Evolutionary conservation across 1,284 basidiomycete genomes (phyloP), one percentile per base, ranked within the genome.

Genomic region (Sphagnurus paluster): DNA sequence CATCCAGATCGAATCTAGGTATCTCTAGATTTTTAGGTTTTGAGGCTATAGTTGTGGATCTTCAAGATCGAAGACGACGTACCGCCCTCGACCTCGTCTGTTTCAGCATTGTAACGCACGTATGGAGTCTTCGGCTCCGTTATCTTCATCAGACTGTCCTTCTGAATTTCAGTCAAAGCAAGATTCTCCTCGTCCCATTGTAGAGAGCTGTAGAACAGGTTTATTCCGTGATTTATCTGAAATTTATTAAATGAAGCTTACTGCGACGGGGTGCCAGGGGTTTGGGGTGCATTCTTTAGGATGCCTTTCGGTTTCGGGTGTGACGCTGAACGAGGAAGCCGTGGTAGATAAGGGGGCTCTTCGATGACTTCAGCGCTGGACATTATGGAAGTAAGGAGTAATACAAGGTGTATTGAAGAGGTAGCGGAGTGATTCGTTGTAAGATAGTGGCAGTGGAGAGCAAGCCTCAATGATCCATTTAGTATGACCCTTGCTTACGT

Each of bases 71-170:
- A n/a, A 37, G 26, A 11, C 28, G 32, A 76, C 87, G 57, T 41
- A 88, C 89, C 82, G 60, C 85, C 80, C 66, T 91, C 88, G 35
- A 93, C 70, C 46, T 81, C 78, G 63, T 94, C 92, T 33, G 87
- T 88, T 65, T 89, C 84, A 0, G 90, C 80, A 58, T 94, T 90
- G 66, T 94, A 93, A 52, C 90, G 76, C 42, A 96, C 92, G 67
- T 88, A 96, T 0, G 93, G 93, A n/a, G 93, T 96, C 79, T 96
- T 96, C 41, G 93, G 93, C 63, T 96, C 93, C 3, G 90, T 93
- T 62, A 96, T 96, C 81, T 94, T 96, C 92, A 95, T 96, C 61
- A 92, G 73, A 56, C 90, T 93, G 61, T 95, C 92, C 67, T 94
- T 93, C 74, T 89, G 83, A 56, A 92, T 84, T 68, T 96, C 93